Evolutionary conservation across 306 rosid species (phyloP), one percentile per base, ranked within the genome.

Genomic region (Mucuna pruriens): DNA sequence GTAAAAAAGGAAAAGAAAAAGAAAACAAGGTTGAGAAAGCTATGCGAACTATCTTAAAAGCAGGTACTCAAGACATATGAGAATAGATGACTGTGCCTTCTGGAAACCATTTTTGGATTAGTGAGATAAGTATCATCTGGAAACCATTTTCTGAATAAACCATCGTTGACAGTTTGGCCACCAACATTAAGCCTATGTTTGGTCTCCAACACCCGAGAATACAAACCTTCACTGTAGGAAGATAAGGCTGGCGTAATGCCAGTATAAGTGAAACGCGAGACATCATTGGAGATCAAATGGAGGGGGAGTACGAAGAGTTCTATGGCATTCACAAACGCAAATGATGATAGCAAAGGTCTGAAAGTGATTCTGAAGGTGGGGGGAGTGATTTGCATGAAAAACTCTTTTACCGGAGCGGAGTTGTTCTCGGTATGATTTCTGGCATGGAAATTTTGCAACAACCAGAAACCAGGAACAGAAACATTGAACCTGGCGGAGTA

Each of bases 311-410:
- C 40, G 52, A 87, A 83, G 22, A 89, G 81, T 71, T 89, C 92
- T 3, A 89, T 87, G 25, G 92, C 92, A 25, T 83, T 89, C 8
- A 87, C 89, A 40, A 89, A 89, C 1, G 90, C 89, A 39, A 83
- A 49, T 4, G 81, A 69, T 5, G 65, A 33, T 10, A 5, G 0
- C n/a, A 17, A 66, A 6, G 90, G 90, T 0, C 64, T 23, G 45
- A 89, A 89, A 2, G 44, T 57, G 17, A 87, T 77, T 57, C 0
- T 38, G 38, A 87, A 80, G 20, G 0, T 44, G n/a, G 12, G 7
- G 15, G 1, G 0, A 1, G 1, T 2, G 78, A 83, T 81, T 6
- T 64, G 38, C 1, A 83, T 15, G 29, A 46, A 71, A 62, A 34
- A 89, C 46, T 87, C 92, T 49, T 74, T 77, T 0, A 89, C 69